Evolutionary conservation across 768 basidiomycete species (phyloP), one percentile per base, ranked within the genome.

Genomic region (Mycena leptocephala): DNA sequence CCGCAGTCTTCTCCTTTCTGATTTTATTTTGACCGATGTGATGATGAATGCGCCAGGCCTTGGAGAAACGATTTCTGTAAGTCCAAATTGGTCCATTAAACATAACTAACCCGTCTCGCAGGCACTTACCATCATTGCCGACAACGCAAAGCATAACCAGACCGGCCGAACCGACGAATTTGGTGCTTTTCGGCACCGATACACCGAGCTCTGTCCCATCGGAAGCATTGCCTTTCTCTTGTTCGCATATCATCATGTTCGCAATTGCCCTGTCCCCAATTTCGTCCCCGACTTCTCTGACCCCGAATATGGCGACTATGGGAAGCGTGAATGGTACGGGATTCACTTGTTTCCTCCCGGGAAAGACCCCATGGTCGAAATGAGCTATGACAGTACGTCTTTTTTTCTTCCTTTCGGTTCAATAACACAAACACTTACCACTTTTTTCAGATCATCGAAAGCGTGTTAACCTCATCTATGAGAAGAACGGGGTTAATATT

Each of bases 61-160:
- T n/a, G 70, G 70, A n/a, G 61, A 39, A n/a, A 71, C 43, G 5
- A 10, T 71, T 41, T 24, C 43, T 1, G 70, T 71, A 18, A 28
- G 68, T 43, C 2, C 7, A 39, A 39, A 39, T 62, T 63, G n/a
- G n/a, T n/a, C n/a, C n/a, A n/a, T n/a, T n/a, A n/a, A n/a, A n/a
- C n/a, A n/a, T n/a, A n/a, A n/a, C n/a, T n/a, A n/a, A n/a, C n/a
- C n/a, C n/a, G n/a, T 20, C 51, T 10, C 20, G n/a, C 16, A 70
- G 85, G 82, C 83, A 2, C 79, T 86, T 5, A 79, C 74, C 4
- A 70, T 82, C 2, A 64, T 84, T 2, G 76, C 82, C 5, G 77
- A 86, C 69, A 81, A 85, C 67, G 80, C 81, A 16, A 86, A 86
- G 75, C 78, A 81, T 51, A 86, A 86, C 76, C 78, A 81, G 9